Conservation (phyloP, 352 stramenopile species). For the Globisporangium perplexum region DNA sequence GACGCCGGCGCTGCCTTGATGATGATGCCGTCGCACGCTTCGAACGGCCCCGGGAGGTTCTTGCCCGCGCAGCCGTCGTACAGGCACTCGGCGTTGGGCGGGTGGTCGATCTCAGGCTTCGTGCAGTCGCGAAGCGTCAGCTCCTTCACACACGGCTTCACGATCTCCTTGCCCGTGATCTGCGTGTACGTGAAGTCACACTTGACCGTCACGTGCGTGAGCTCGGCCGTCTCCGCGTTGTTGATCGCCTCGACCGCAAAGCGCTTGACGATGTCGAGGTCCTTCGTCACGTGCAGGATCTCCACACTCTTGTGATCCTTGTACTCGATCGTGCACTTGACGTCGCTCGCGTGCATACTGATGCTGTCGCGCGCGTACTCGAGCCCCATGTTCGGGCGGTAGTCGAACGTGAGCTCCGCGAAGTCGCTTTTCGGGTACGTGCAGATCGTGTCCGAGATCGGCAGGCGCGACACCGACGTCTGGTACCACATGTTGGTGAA, state of each 20-base stretch:
- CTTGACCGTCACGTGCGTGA: slow-evolving; percentile 35
- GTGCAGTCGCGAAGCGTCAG: slow-evolving; percentile 65
- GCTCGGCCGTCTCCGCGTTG: slow-evolving; percentile 23
- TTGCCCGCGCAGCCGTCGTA: slow-evolving; percentile 30
- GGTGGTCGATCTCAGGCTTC: slow-evolving; percentile 34
- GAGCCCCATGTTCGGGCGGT: slow-evolving; percentile 39
- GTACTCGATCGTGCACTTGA: slow-evolving; percentile 34
- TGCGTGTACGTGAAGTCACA: slow-evolving; percentile 55
- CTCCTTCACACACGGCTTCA: slow-evolving; percentile 29
- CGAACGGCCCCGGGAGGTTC: slow-evolving; percentile 27
- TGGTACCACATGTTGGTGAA: slow-evolving; percentile 75
- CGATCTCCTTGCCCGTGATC: slow-evolving; percentile 13
- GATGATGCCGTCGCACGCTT: slow-evolving; percentile 42
- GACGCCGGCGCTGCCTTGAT: slow-evolving; percentile 13
- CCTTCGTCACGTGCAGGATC: slow-evolving; percentile 28
- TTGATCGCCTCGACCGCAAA: slow-evolving; percentile 53
- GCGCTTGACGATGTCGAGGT: slow-evolving; percentile 44
- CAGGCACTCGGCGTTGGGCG: slow-evolving; percentile 30
- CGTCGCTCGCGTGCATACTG: slow-evolving; percentile 30
- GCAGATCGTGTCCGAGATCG: slow-evolving; percentile 30
- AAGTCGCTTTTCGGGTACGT: slow-evolving; percentile 57
- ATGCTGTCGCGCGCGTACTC: slow-evolving; percentile 28
- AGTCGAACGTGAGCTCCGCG: slow-evolving; percentile 61
- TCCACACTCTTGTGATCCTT: slow-evolving; percentile 17
- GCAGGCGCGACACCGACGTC: slow-evolving; percentile 25